Percentiles rank a stretch among this genome's conserved stretches.
phyloP scores from a whole-genome alignment of 768 basidiomycete genomes.

The Chalciporus chontae region DNA sequence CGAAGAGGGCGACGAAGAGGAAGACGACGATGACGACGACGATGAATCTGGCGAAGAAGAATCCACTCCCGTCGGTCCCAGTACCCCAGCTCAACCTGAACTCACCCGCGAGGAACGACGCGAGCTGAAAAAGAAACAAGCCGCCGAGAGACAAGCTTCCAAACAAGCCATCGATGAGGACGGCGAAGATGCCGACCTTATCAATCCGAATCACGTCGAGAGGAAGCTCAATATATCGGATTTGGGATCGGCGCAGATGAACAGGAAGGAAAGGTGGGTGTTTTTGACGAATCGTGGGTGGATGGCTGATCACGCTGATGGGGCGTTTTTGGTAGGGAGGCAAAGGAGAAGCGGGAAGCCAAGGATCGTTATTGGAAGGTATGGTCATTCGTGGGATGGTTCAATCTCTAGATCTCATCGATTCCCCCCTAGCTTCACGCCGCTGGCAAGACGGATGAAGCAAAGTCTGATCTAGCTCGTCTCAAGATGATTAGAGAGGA shows the following conservation, averaged over 20 bases:
- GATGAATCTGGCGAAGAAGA: slow-evolving; percentile 41
- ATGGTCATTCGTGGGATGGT: slow-evolving; percentile 7
- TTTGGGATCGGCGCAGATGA: slow-evolving; percentile 59
- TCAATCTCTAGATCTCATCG: slow-evolving; percentile 2
- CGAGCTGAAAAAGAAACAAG: slow-evolving; percentile 82
- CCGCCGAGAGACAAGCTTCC: slow-evolving; percentile 40
- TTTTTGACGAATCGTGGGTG: neutral
- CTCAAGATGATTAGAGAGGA: slow-evolving; percentile 84
- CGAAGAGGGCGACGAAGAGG: slow-evolving; percentile 39
- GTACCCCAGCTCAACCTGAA: slow-evolving; percentile 42
- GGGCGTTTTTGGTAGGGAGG: slow-evolving; percentile 54
- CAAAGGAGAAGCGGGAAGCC: slow-evolving; percentile 88
- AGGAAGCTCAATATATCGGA: slow-evolving; percentile 79
- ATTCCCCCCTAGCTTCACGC: slow-evolving; percentile 50
- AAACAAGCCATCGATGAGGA: slow-evolving; percentile 41
- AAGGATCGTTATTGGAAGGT: slow-evolving; percentile 89
- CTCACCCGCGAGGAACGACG: slow-evolving; percentile 69
- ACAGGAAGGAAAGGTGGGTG: slow-evolving; percentile 61
- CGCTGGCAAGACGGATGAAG: slow-evolving; percentile 87
- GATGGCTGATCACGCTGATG: neutral
- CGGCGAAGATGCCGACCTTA: slow-evolving; percentile 65
- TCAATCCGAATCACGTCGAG: slow-evolving; percentile 74
- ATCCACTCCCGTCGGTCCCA: slow-evolving; percentile 25
- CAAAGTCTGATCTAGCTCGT: slow-evolving; percentile 83
- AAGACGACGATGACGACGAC: slow-evolving; percentile 39